A percentile compares a stretch with the other conserved stretches of the same genome.
These are phyloP conservation scores for Suillus subalutaceus DNA, from an alignment of 768 basidiomycete genomes.

Conservation along the genomic window DNA sequence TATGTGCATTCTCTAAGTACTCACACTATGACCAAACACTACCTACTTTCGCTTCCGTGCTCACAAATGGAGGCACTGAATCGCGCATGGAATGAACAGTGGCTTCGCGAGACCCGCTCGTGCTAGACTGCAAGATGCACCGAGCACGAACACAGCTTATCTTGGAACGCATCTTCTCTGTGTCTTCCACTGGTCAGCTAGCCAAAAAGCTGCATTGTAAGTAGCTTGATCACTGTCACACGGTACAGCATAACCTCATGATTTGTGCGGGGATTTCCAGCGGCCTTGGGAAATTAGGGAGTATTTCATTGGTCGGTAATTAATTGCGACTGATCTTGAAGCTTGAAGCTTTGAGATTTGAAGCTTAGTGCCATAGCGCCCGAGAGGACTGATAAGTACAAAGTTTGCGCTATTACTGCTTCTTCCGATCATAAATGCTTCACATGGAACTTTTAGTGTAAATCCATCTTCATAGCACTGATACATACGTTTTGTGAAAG, in stretches of 20 bases:
- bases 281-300: background rate
- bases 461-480: background rate
- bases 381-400: background rate
- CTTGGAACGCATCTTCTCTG: background rate
- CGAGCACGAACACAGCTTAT: background rate
- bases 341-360: background rate
- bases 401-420: background rate
- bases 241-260: background rate
- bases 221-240: background rate
- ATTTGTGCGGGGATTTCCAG: background rate
- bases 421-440: background rate
- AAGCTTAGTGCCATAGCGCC: no score
- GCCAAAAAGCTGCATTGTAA: background rate
- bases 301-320: background rate
- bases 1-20: background rate
- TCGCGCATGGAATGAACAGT: background rate
- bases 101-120: background rate
- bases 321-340: background rate
- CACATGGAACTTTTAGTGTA: background rate
- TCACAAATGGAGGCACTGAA: background rate
- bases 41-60: background rate
- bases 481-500: background rate
- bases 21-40: background rate
- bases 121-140: background rate
- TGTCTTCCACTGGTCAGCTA: background rate